These are phyloP conservation scores for Arthrinium puccinioides DNA, from an alignment of 2,329 filamentous ascomycete genomes.

Conservation along the genomic window DNA sequence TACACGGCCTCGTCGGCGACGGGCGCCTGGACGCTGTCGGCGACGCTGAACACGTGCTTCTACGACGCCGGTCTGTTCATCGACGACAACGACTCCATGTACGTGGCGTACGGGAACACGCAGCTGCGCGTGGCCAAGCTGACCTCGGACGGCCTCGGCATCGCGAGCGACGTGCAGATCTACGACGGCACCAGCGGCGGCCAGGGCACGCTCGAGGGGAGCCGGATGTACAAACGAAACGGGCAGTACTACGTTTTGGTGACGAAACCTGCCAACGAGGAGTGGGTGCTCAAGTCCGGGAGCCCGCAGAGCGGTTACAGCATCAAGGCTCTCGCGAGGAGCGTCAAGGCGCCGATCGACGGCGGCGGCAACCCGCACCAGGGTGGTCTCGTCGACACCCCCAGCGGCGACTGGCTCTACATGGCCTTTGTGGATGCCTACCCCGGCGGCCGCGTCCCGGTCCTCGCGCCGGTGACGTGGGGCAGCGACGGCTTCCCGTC, in stretches of 20 bases:
- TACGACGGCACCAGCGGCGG: constrained; percentile 29
- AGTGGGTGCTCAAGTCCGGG: constrained; percentile 41
- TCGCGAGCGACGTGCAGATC: constrained; percentile 36
- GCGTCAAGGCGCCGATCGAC: constrained; percentile 34
- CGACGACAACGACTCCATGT: constrained; percentile 52
- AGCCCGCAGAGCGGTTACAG: constrained; percentile 47
- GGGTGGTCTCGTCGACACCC: constrained; percentile 46
- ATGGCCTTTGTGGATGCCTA: constrained; percentile 50
- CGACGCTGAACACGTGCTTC: constrained; percentile 35
- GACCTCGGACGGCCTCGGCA: constrained; percentile 35
- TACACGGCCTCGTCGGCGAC: constrained; percentile 36
- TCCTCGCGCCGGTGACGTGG: constrained; percentile 48
- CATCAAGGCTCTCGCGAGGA: constrained; percentile 32
- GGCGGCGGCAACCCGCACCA: constrained; percentile 44
- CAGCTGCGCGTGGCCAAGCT: constrained; percentile 45
- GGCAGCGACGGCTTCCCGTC: constrained; percentile 42
- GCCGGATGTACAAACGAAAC: constrained; percentile 50
- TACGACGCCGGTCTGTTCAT: constrained; percentile 53
- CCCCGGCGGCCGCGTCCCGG: constrained; percentile 48
- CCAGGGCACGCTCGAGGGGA: constrained; percentile 37
- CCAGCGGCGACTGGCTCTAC: constrained; percentile 49
- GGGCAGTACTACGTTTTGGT: constrained; percentile 48
- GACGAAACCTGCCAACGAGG: constrained; percentile 34
- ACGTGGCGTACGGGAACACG: constrained; percentile 45
- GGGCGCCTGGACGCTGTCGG: constrained; percentile 34